A percentile compares a stretch with the other conserved stretches of the same genome.
Conservation (phyloP, 2,329 filamentous ascomycete species). For the Colletotrichum ledebouriae region DNA sequence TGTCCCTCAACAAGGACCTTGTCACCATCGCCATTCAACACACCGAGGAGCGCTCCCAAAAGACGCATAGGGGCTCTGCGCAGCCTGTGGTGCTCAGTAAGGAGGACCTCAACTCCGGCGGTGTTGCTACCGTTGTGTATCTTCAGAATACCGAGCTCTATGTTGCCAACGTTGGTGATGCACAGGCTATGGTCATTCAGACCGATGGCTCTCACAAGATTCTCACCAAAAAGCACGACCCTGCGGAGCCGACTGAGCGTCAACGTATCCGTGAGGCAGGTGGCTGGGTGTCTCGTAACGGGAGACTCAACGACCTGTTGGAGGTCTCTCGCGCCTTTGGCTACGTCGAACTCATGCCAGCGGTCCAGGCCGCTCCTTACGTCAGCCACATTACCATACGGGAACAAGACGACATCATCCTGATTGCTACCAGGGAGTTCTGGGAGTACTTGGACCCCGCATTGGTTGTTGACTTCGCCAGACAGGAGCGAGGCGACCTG, state of each 20-base stretch:
- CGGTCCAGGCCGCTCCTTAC: constrained; percentile 91
- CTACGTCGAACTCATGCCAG: constrained; percentile 91
- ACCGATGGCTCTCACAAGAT: constrained; percentile 87
- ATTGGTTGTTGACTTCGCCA: constrained; percentile 90
- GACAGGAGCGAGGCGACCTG: constrained; percentile 86
- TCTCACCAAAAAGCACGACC: constrained; percentile 92
- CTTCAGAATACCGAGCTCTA: constrained; percentile 91
- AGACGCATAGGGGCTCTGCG: constrained; percentile 78
- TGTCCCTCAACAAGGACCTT: constrained; percentile 93
- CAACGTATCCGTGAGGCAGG: constrained; percentile 93
- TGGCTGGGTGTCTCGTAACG: constrained; percentile 94
- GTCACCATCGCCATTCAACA: constrained; percentile 86
- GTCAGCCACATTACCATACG: constrained; percentile 82
- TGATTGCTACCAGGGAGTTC: constrained; percentile 91
- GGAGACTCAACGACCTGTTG: constrained; percentile 90
- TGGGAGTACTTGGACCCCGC: constrained; percentile 96
- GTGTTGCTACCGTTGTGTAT: constrained; percentile 92
- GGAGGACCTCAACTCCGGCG: constrained; percentile 90
- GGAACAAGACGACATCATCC: constrained; percentile 92
- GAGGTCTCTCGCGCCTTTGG: constrained; percentile 96
- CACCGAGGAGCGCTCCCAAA: constrained; percentile 77
- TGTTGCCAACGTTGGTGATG: constrained; percentile 95
- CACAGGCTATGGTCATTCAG: constrained; percentile 94
- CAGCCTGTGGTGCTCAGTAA: constrained; percentile 84
- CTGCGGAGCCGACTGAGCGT: constrained; percentile 85